Conservation (phyloP, 148 eudicot genomes). For the Vaccinium myrtillus region DNA sequence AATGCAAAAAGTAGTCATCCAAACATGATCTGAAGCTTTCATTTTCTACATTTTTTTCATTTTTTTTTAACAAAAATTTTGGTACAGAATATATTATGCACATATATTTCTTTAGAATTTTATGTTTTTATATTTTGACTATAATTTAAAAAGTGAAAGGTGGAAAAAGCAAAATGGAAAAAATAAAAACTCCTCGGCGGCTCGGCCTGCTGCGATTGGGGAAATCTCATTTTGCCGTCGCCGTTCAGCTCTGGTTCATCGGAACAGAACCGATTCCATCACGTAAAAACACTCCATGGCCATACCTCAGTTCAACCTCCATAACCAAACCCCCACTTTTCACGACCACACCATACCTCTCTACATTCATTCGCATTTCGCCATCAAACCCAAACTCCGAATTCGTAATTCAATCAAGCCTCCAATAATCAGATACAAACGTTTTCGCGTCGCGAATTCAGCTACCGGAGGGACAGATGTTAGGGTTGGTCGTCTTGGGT, state of each 20-base stretch:
- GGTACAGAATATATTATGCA: too few relatives aligned
- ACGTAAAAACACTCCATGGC: slow-evolving; percentile 10
- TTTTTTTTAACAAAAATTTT: too few relatives aligned
- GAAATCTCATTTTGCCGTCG: neutral
- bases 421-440: neutral
- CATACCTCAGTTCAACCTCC: neutral
- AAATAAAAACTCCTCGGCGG: too few relatives aligned
- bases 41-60: too few relatives aligned
- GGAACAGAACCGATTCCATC: neutral
- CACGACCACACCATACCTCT: neutral
- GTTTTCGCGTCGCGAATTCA: neutral
- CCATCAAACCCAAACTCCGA: slow-evolving; percentile 3
- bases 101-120: too few relatives aligned
- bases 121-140: too few relatives aligned
- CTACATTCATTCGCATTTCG: neutral
- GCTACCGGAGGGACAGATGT: neutral
- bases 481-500: slow-evolving; percentile 10
- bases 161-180: too few relatives aligned
- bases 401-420: neutral
- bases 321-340: neutral
- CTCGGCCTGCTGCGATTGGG: too few relatives aligned
- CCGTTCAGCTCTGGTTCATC: neutral
- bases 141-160: too few relatives aligned
- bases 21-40: too few relatives aligned
- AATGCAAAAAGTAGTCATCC: too few relatives aligned